Base-by-base conservation (phyloP, 2,329 filamentous ascomycete genomes). In the Penicillium paneum region DNA sequence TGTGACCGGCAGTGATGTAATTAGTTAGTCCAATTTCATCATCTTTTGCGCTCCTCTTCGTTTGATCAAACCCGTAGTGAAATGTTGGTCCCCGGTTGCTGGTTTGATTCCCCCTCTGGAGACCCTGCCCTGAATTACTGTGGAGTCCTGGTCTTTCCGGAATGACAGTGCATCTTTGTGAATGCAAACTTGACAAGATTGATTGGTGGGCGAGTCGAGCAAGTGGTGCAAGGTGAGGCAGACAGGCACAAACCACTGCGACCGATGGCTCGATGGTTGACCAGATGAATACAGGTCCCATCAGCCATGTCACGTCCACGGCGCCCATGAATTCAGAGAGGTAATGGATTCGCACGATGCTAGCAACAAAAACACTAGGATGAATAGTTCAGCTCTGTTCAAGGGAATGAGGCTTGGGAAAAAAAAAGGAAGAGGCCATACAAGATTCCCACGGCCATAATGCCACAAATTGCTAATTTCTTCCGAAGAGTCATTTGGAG, bases 181-280 rank as follows among this genome's bases (percentile, higher is more conserved):
- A 46, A 24, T 26, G 5, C 13, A 34, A 26, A 8, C 19, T 46
- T 1, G 43, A 35, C 5, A 21, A 35, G 1, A 46, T 26, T 15
- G 19, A 35, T 26, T 13, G 28, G 8, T 49, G 46, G 24, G 42
- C 55, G 8, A 55, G 40, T 13, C 46, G 42, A n/a, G 31, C 41
- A 12, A 72, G 47, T 5, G 57, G 57, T 17, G 51, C 44, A 29
- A 60, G 52, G 39, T 57, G 57, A 2, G 58, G 55, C 35, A 60
- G 35, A 19, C 56, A 58, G 41, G 56, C 55, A 36, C 52, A 55
- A 35, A 58, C 44, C 3, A 58, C 36, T 8, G 54, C 56, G 10
- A 58, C 45, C 5, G 49, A 45, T 7, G 58, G 52, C 29, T 58
- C 58, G 31, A 58, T 56, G 13, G 53, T 60, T 12, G 55, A 55